Base-by-base conservation (phyloP, 108 stramenopile species). In the Cyclotella distinguenda region DNA sequence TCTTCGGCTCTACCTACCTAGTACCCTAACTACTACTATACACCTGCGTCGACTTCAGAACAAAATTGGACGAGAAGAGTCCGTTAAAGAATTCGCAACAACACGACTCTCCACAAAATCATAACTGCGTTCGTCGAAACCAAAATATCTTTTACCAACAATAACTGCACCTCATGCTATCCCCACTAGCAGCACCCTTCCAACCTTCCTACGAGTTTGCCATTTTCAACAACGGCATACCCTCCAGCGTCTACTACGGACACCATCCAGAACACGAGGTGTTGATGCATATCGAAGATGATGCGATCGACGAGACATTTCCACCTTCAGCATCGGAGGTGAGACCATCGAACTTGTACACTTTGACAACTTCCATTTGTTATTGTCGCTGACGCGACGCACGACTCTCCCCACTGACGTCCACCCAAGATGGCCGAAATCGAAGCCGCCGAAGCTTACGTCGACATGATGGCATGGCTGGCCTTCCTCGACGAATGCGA, bases 401-500 rank as follows among this genome's bases (percentile, higher is more conserved):
- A n/a, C 31, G 26, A 6, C 50, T 11, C 11, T 54, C 36, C 35
- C 56, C 19, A 16, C 23, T 44, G 6, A 28, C 25, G 7, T 44
- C 25, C 39, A 43, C 15, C 35, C 21, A 36, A 77, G 70, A 70
- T 44, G 42, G 75, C 75, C 18, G 75, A 77, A 39, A 59, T 77
- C 34, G 75, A 77, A 34, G 75, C 69, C 26, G 69, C 54, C 0
- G 64, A 77, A 44, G 75, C 60, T 8, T 77, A 58, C 38, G 75
- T 77, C 22, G 75, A 71, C 32, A 49, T 56, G 28, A 77, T 77
- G 75, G 75, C 75, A 30, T 77, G 70, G 70, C 75, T 77, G 19
- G 46, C 63, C 56, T 71, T 25, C 56, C 70, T 70, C 16, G 75
- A 77, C 23, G 75, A 77, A 49, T 64, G 61, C 56, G 75, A 77